phyloP scores from a whole-genome alignment of 495 filamentous ascomycete genomes.

The Articulospora tetracladia region DNA sequence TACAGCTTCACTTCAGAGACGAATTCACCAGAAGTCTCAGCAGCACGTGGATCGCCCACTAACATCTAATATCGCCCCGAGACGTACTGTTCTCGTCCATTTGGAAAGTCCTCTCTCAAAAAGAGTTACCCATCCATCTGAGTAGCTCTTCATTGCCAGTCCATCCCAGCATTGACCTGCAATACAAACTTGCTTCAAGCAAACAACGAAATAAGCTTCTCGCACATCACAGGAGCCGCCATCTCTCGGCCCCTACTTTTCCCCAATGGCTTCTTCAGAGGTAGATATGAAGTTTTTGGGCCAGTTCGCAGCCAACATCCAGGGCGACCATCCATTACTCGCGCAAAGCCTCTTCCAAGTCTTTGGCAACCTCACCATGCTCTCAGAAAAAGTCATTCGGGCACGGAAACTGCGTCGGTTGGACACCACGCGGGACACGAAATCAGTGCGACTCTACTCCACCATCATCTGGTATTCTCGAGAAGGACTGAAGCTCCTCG shows the following conservation, averaged over 20 bases:
- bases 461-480: constrained; percentile 95
- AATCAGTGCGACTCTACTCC: constrained; percentile 79
- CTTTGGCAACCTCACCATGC: constrained; percentile 83
- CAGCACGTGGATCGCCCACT: background rate
- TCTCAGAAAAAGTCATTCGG: constrained; percentile 77
- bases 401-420: constrained; percentile 81
- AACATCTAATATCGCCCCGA: background rate
- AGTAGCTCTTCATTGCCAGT: too few species aligned
- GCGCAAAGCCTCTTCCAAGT: constrained; percentile 83
- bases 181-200: too few species aligned
- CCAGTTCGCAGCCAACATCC: constrained; percentile 72
- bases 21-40: background rate
- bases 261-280: constrained; percentile 84
- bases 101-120: too few species aligned
- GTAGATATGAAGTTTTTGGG: constrained; percentile 96
- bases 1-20: background rate
- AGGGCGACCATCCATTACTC: constrained; percentile 67
- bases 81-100: background rate
- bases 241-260: background rate
- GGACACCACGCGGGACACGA: constrained; percentile 73
- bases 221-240: too few species aligned
- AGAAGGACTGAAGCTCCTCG: constrained; percentile 82
- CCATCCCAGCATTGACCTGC: too few species aligned
- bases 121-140: too few species aligned
- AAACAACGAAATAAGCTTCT: too few species aligned